Evolutionary conservation across 768 basidiomycete species (phyloP), one percentile per base, ranked within the genome.

Genomic region (Myochromella boudieri): DNA sequence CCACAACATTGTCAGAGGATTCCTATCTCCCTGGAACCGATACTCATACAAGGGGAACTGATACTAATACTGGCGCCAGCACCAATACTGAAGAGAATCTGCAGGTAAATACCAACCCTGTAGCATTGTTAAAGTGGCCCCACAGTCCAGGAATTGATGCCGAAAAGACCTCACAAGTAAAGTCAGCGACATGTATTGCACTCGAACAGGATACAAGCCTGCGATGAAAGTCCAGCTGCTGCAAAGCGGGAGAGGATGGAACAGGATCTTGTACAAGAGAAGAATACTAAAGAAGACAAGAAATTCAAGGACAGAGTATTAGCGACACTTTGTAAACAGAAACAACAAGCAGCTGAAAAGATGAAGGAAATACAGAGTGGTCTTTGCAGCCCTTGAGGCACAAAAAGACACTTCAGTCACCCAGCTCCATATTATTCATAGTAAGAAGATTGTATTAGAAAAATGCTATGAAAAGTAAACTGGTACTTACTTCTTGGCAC

Each of bases 341-440:
- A 43, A 27, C 32, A 40, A 21, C 34, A 48, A 3, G 20, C 22
- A 4, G 15, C 14, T 6, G 14, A 46, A 22, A 44, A 53, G 34
- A 27, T 43, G 14, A 5, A 44, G 33, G 49, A 56, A 25, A 54
- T 54, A 14, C 26, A 24, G 17, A 18, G 1, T 2, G 41, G 49
- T 15, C 21, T 47, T 7, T 48, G 44, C 5, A 38, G 34, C 26
- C 52, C 55, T 29, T 15, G 49, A 11, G 53, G 55, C n/a, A 53
- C 37, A 11, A 54, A 51, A 28, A 32, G 44, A 27, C n/a, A n/a
- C n/a, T n/a, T n/a, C n/a, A n/a, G n/a, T n/a, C n/a, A n/a, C n/a
- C n/a, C n/a, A n/a, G n/a, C n/a, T n/a, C n/a, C n/a, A n/a, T n/a
- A n/a, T n/a, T n/a, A n/a, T n/a, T n/a, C n/a, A n/a, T n/a, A n/a